Evolutionary conservation across 352 stramenopile genomes (phyloP), one percentile per base, ranked within the genome.

Genomic region (Phytophthora megakarya): DNA sequence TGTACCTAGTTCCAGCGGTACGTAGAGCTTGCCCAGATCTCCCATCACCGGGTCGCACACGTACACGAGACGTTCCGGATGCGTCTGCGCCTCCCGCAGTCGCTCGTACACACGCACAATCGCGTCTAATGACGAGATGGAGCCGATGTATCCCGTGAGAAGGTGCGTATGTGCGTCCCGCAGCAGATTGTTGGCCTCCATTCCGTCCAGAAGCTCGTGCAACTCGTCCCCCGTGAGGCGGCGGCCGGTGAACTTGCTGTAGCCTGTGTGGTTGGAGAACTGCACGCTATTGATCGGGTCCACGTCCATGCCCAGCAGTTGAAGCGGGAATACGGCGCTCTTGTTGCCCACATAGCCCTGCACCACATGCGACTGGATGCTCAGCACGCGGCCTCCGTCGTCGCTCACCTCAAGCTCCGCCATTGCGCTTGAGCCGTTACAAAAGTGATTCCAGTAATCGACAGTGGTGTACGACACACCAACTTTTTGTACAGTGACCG

Each of bases 211-310:
- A 28, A 95, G 72, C 39, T 93, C 84, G 38, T 91, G 73, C 48
- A 95, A 51, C 66, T 93, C 84, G 30, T 90, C 78, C 43, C 84
- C 83, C 25, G 70, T 79, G 57, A 93, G 84, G 9, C 81, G 78
- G 50, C 88, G 84, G 53, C 85, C 85, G 19, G 73, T 81, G 60
- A 92, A 93, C 48, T 84, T 84, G 33, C 63, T 65, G 74, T 94
- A 96, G 3, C 87, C 87, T 25, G 84, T 93, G 72, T 94, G 85
- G 70, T 96, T 94, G 74, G 85, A 93, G 58, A 96, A 93, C 60
- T 96, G 85, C 18, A 96, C 83, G 54, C 80, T 94, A 67, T 96
- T 94, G 74, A 96, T 91, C 44, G 89, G 81, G 71, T 96, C 87
- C 37, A 94, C 87, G 50, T 96, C 87, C 72, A 94, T 79, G 18